Percentiles rank a stretch among this genome's conserved stretches.
Evolutionary conservation across 2,329 filamentous ascomycete species (phyloP).

Genomic region (Volutella citrinella): DNA sequence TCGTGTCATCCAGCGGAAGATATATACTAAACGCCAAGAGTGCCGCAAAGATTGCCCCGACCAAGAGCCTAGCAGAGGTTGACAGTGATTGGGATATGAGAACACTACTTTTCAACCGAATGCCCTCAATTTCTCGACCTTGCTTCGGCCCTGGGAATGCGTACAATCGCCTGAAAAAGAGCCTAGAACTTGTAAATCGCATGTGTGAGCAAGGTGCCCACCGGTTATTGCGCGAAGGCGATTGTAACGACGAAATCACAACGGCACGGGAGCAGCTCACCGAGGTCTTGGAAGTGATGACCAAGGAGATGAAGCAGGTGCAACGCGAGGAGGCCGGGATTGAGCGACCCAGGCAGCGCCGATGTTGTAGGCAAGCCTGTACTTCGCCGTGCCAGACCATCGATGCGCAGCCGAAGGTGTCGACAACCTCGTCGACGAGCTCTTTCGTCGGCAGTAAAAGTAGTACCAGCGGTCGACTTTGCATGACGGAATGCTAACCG

Average conservation of each 20-base stretch:
- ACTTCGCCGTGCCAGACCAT: too few species aligned
- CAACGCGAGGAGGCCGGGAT: slow-evolving; percentile 52
- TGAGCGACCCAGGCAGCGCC: too few species aligned
- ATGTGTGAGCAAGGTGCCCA: slow-evolving; percentile 86
- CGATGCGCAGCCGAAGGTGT: too few species aligned
- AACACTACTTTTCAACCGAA: slow-evolving; percentile 31
- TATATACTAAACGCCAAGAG: slow-evolving; percentile 84
- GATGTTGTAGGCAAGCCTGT: too few species aligned
- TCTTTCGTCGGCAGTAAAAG: too few species aligned
- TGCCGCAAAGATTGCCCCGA: slow-evolving; percentile 70
- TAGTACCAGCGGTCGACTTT: too few species aligned
- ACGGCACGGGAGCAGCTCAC: slow-evolving; percentile 65
- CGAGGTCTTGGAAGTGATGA: slow-evolving; percentile 60
- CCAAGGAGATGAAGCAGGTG: slow-evolving; percentile 56
- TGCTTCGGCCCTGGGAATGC: too few species aligned
- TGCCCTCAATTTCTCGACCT: slow-evolving; percentile 25
- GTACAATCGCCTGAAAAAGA: slow-evolving; percentile 74
- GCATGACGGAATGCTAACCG: too few species aligned
- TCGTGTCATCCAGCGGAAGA: slow-evolving; percentile 77
- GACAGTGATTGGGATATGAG: slow-evolving; percentile 45
- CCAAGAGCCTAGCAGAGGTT: slow-evolving; percentile 57
- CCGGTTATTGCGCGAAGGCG: slow-evolving; percentile 82
- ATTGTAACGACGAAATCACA: slow-evolving; percentile 73
- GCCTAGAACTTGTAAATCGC: slow-evolving; percentile 74
- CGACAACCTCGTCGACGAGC: too few species aligned